Evolutionary conservation across 1,139 yeast genomes (phyloP), one percentile per base, ranked within the genome.

Genomic region (Blastobotrys illinoisensis): DNA sequence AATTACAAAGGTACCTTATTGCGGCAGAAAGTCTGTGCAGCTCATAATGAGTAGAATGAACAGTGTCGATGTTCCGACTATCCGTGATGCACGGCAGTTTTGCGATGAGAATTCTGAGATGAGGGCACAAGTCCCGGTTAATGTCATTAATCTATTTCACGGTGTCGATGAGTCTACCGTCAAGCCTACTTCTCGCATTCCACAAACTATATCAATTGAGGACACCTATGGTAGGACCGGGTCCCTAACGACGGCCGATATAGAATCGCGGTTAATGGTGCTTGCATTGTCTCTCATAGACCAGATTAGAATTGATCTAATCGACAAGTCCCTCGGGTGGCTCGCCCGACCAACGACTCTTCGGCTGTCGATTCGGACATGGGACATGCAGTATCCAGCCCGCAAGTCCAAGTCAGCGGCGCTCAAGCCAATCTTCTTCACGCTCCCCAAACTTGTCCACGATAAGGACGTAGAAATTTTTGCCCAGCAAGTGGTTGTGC

Each of bases 101-200:
- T 63, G 85, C 52, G 63, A 66, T 32, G 54, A 59, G 32, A 62
- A 58, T 36, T 66, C 64, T 44, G 79, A 83, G 23, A 79, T 86
- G 57, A 77, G 77, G 62, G 96, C 89, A 67, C 72, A 88, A 51
- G 74, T 76, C 52, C 98, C 98, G 5, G 69, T 75, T 28, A 85
- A 83, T 49, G 50, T 46, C 16, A 28, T 32, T 32, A 32, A 62
- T 11, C 56, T 70, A 11, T 50, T 68, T 2, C 59, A 60, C 44
- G 74, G 74, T 7, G 51, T 50, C 0, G 74, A 70, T 47, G 49
- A 44, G 3, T 51, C 58, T 1, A 60, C 58, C 4, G 62, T 69
- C 5, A 51, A 53, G n/a, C 64, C 61, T 2, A 55, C 65, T 1
- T 58, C 63, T 9, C 56, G 51, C 9, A 55, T 63, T 14, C 73